Percentiles rank a stretch among this genome's conserved stretches.
Evolutionary conservation across 1,139 yeast genomes (phyloP).

Genomic region (Pichia terricola): DNA sequence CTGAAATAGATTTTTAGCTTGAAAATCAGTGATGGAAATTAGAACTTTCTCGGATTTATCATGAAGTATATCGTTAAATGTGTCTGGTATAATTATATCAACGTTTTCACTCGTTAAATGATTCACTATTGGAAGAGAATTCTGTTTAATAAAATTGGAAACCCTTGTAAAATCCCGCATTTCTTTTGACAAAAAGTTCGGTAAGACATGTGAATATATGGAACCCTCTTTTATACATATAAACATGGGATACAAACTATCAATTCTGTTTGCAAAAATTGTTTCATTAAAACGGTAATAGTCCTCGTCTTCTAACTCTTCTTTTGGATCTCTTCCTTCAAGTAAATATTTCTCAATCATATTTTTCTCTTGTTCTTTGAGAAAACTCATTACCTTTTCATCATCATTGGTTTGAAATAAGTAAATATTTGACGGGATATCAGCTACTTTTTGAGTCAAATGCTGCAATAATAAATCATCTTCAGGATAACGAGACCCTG

Average conservation of each 20-base stretch:
- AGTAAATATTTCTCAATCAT: conserved; percentile 32
- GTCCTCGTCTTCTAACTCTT: not conserved
- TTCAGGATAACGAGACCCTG: conserved; percentile 41
- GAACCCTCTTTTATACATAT: conserved; percentile 50
- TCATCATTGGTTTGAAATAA: conserved; percentile 42
- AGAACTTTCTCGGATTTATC: conserved; percentile 36
- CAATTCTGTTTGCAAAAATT: conserved; percentile 39
- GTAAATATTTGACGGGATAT: conserved; percentile 44
- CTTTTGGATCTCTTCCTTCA: no score
- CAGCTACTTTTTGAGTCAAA: conserved; percentile 47
- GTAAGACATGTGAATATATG: conserved; percentile 42
- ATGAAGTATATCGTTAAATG: conserved; percentile 13
- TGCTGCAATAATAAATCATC: conserved; percentile 54
- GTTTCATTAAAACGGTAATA: conserved; percentile 30
- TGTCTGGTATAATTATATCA: conserved; percentile 30
- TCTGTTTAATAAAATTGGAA: conserved; percentile 37
- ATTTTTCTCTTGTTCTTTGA: conserved; percentile 34
- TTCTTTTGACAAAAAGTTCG: conserved; percentile 55
- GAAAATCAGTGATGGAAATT: conserved; percentile 43
- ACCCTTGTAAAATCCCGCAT: conserved; percentile 41
- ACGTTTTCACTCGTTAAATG: conserved; percentile 38
- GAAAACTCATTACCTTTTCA: conserved; percentile 30
- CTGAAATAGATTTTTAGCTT: conserved; percentile 30
- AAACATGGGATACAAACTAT: conserved; percentile 53
- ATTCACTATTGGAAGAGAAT: conserved; percentile 41